Base-by-base conservation (phyloP, 768 basidiomycete genomes). In the Phallus indusiatus region DNA sequence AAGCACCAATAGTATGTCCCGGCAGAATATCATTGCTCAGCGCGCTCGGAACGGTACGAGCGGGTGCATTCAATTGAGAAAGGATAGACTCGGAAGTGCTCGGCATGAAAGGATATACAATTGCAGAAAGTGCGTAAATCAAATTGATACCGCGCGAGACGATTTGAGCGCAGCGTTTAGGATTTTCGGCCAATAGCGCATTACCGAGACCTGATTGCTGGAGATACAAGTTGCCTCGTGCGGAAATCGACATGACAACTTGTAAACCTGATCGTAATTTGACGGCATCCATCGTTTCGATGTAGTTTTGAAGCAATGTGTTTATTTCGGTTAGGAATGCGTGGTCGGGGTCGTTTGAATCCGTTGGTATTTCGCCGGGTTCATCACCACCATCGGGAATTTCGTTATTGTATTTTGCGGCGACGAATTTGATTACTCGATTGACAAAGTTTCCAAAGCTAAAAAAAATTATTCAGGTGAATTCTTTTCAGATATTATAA, bases 361-460 rank as follows among this genome's bases (percentile, higher is more conserved):
- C 82, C 16, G 81, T 78, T 8, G 86, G 83, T 51, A 90, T 74
- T 17, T 85, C 82, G 6, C 90, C 90, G 8, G 81, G 78, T 18
- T 74, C 73, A 62, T 91, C 88, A 17, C 76, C 78, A 42, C 88
- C 80, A 54, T 94, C 90, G 0, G 95, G 94, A 37, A 98, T 77
- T 47, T 86, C 72, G 53, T 88, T 73, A 55, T 84, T 80, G 68
- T 86, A 95, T 68, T 92, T 91, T 5, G 90, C 86, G 6, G 86
- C 81, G 33, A 93, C 81, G 68, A 99, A 99, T 72, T 97, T 97
- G 68, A 98, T 76, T 17, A 83, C 78, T 24, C 96, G 88, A 71
- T 99, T 99, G 63, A 98, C 89, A 66, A 96, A 98, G 75, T 99
- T 99, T 48, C 96, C 96, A 65, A 99, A 89, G 74, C 90, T 92